Evolutionary conservation across 1,284 basidiomycete species (phyloP), one percentile per base, ranked within the genome.

Genomic region (Fomitopsis palustris): DNA sequence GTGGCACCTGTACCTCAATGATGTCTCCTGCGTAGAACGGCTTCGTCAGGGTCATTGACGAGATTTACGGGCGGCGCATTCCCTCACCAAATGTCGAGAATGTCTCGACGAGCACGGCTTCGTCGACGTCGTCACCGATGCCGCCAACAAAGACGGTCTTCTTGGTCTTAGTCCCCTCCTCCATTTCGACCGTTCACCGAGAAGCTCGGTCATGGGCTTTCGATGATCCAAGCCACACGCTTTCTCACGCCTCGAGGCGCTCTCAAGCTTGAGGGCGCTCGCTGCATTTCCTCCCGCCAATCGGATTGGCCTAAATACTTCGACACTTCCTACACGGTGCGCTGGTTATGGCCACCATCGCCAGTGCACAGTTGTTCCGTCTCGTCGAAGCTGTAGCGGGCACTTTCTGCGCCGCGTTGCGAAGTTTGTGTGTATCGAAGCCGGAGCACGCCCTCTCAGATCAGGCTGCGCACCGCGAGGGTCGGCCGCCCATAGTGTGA

Each of bases 91-190:
- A 93, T n/a, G 85, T 81, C 19, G 86, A 82, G 72, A 93, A 93
- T 47, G 75, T 74, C 67, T 92, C 84, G 68, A 90, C 81, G 51
- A 93, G 77, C 56, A 78, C 73, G 8, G 74, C 70, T 70, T 93
- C 88, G 72, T 93, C 86, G 47, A 89, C 82, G 65, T 92, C 87
- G 62, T 93, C 90, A 52, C 78, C 82, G 41, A 93, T 78, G 2
- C 88, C 88, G 52, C 90, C 90, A 62, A 93, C 78, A 69, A 91
- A 93, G 56, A 93, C 72, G 29, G 91, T 91, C 74, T 89, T 90
- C 72, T 92, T 93, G 25, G 84, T 76, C 72, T 85, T 89, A n/a
- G 86, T 83, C 56, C 88, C 89, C 75, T 91, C 87, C 72, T 91
- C 88, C 88, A 91, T 91, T 41, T 59, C 61, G 42, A 45, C 42